phyloP scores from a whole-genome alignment of 768 basidiomycete species.

The Suillus brevipes region DNA sequence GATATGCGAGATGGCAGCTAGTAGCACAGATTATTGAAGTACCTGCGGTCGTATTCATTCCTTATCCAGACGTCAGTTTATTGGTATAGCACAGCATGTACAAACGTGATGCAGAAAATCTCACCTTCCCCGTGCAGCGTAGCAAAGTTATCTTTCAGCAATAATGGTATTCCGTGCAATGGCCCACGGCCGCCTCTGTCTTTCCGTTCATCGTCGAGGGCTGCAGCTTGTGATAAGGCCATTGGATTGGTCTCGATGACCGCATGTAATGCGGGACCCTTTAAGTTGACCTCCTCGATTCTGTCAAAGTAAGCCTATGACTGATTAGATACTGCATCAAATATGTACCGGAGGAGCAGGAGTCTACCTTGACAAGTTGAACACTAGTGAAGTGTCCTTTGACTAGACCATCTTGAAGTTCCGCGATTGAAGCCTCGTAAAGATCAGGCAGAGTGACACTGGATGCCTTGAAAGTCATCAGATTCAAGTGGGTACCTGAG shows the following conservation, averaged over 20 bases:
- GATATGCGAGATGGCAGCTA: neutral
- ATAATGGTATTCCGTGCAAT: constrained; percentile 53
- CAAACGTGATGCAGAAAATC: neutral
- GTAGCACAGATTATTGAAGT: neutral
- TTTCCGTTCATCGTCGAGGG: constrained; percentile 46
- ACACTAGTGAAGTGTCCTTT: neutral
- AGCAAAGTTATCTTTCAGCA: constrained; percentile 45
- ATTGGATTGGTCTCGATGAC: constrained; percentile 58
- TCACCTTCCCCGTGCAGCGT: constrained; percentile 21
- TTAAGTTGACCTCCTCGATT: constrained; percentile 67
- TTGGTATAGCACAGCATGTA: neutral
- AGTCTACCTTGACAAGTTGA: neutral
- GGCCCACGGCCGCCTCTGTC: constrained; percentile 40
- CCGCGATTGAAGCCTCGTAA: neutral
- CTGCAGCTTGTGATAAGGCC: constrained; percentile 53
- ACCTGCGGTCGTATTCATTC: neutral
- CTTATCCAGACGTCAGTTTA: neutral
- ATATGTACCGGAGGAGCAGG: neutral
- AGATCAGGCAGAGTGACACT: neutral
- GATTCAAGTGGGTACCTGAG: neutral
- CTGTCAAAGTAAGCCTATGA: constrained; percentile 62
- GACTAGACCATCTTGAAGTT: neutral
- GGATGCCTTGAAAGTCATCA: neutral
- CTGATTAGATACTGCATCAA: neutral
- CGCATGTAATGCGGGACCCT: constrained; percentile 57